Evolutionary conservation across 1,284 basidiomycete genomes (phyloP).

Genomic region (Malassezia japonica): DNA sequence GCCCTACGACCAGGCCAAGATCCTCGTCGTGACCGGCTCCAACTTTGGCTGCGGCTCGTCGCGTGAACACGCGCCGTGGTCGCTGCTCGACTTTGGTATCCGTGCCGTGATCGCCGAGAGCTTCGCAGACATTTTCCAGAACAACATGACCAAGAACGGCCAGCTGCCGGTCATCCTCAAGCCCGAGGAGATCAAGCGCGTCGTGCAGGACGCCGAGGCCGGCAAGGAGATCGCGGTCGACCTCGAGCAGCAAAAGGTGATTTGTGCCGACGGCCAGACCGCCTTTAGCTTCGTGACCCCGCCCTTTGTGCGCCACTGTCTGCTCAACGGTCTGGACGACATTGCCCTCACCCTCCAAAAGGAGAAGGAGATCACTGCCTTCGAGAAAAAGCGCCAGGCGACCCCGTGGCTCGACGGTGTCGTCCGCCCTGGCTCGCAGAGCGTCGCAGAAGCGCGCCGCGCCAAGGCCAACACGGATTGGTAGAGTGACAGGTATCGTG

Average conservation of each 20-base stretch:
- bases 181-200: conserved; percentile 26
- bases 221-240: conserved; percentile 39
- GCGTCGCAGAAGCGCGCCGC: conserved; percentile 20
- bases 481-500: conserved; percentile 15
- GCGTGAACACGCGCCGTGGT: conserved; percentile 45
- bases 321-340: conserved; percentile 43
- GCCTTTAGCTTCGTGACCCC: conserved; percentile 31
- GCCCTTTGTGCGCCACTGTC: conserved; percentile 38
- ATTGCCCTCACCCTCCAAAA: conserved; percentile 42
- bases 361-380: conserved; percentile 26
- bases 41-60: conserved; percentile 46
- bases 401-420: conserved; percentile 45
- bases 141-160: conserved; percentile 45
- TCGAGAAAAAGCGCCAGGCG: conserved; percentile 26
- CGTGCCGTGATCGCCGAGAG: conserved; percentile 37
- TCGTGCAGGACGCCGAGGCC: conserved; percentile 34
- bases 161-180: conserved; percentile 32
- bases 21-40: conserved; percentile 37
- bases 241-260: conserved; percentile 32
- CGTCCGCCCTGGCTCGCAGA: conserved; percentile 20
- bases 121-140: conserved; percentile 43
- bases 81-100: conserved; percentile 44
- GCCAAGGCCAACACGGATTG: conserved; percentile 32
- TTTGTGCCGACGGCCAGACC: conserved; percentile 28
- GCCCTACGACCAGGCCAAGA: conserved; percentile 34